These are phyloP conservation scores for Starmera amethionina DNA, from an alignment of 805 yeast species.

Conservation along the genomic window DNA sequence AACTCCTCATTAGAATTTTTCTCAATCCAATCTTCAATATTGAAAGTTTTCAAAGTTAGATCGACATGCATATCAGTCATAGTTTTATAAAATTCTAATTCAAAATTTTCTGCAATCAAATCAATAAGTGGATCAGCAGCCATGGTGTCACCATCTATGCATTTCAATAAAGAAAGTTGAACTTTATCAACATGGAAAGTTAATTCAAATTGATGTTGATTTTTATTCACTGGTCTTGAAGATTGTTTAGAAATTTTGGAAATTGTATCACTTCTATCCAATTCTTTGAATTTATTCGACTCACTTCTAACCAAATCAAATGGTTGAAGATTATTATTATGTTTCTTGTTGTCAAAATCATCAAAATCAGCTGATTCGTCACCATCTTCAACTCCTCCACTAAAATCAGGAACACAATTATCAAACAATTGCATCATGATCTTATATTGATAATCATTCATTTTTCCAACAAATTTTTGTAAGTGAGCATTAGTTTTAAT, in stretches of 20 bases:
- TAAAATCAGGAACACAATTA: conserved; percentile 47
- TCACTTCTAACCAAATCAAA: conserved; percentile 6
- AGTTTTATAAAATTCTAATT: conserved; percentile 50
- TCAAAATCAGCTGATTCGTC: conserved; percentile 27
- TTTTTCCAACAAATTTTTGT: conserved; percentile 57
- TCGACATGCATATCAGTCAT: conserved; percentile 55
- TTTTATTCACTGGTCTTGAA: conserved; percentile 2
- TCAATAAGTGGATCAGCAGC: conserved; percentile 63
- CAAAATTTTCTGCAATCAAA: conserved; percentile 56
- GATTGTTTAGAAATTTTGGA: conserved; percentile 5
- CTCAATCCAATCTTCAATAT: conserved; percentile 69
- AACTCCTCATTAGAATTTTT: conserved; percentile 51
- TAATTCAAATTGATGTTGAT: conserved; percentile 65
- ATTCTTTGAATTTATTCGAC: background rate
- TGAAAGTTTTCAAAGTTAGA: conserved; percentile 52
- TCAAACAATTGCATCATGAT: conserved; percentile 73
- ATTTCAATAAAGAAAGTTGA: conserved; percentile 53
- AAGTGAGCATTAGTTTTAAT: conserved; percentile 68
- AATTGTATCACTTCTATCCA: conserved; percentile 2
- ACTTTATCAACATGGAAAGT: conserved; percentile 59
- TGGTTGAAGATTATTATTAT: conserved; percentile 4
- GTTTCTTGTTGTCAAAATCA: conserved; percentile 9
- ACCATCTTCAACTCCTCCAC: conserved; percentile 14
- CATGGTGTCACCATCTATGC: conserved; percentile 50
- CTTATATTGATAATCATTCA: conserved; percentile 88